phyloP scores from a whole-genome alignment of 345 rosid genomes.

The Aquilaria sinensis region DNA sequence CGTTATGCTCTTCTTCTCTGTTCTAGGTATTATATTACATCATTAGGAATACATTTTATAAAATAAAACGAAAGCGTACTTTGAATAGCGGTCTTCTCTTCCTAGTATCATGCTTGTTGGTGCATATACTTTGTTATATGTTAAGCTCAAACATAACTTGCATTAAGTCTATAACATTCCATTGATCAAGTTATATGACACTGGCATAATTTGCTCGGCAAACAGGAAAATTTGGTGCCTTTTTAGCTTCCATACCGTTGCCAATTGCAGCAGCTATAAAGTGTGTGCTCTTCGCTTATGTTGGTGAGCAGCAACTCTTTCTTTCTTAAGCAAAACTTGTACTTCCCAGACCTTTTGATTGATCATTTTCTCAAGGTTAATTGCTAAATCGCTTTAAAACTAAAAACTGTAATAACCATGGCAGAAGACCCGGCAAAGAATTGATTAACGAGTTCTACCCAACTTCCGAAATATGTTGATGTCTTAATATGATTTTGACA shows the following conservation, averaged over 20 bases:
- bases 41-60: not conserved
- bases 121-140: too few relatives aligned
- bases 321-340: not conserved
- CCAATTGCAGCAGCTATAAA: conserved; percentile 79
- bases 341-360: too few relatives aligned
- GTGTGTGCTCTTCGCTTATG: conserved; percentile 80
- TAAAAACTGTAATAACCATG: too few relatives aligned
- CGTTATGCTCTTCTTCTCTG: conserved; percentile 90
- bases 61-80: not conserved
- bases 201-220: conserved; percentile 3
- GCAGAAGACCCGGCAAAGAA: too few relatives aligned
- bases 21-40: conserved; percentile 40
- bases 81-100: not conserved
- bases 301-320: conserved; percentile 46
- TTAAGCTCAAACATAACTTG: too few relatives aligned
- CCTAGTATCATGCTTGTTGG: not conserved
- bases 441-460: too few relatives aligned
- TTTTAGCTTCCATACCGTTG: conserved; percentile 83
- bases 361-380: too few relatives aligned
- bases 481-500: too few relatives aligned
- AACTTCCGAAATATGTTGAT: too few relatives aligned
- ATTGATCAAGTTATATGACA: not conserved
- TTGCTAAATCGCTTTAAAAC: too few relatives aligned
- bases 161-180: not conserved
- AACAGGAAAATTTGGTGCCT: conserved; percentile 90